phyloP scores from a whole-genome alignment of 768 basidiomycete species.

The Suillus lakei region DNA sequence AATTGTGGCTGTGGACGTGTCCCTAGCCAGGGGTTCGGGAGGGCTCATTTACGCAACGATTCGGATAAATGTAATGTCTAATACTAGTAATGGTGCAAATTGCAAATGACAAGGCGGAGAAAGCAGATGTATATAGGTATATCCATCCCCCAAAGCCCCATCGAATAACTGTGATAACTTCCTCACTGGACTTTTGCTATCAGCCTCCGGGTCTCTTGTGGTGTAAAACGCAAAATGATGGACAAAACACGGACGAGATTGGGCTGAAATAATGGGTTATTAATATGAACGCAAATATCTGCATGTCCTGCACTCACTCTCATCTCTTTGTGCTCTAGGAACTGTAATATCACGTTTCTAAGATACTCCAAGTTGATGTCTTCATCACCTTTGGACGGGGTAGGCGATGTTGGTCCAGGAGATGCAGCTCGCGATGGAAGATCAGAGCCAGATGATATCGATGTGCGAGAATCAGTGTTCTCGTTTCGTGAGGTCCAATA shows the following conservation, averaged over 20 bases:
- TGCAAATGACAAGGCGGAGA: neutral
- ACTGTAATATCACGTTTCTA: slow-evolving; percentile 94
- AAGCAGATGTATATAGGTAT: neutral
- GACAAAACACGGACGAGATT: slow-evolving; percentile 91
- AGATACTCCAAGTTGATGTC: slow-evolving; percentile 96
- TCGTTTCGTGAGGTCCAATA: slow-evolving; percentile 74
- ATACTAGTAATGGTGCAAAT: neutral
- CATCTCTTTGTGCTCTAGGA: slow-evolving; percentile 99
- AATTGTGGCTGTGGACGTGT: too few species aligned
- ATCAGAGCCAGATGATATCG: slow-evolving; percentile 49
- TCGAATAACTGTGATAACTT: neutral
- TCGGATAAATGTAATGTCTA: neutral
- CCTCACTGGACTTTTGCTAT: slow-evolving; percentile 76
- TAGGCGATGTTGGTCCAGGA: slow-evolving; percentile 39
- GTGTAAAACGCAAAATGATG: slow-evolving; percentile 92
- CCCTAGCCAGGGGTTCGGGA: neutral
- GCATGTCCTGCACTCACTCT: slow-evolving; percentile 59
- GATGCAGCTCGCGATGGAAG: slow-evolving; percentile 40
- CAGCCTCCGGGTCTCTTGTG: slow-evolving; percentile 89
- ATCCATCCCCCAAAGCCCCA: neutral
- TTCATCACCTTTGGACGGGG: slow-evolving; percentile 64
- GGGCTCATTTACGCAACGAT: neutral
- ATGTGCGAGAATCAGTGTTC: slow-evolving; percentile 37
- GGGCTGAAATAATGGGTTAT: slow-evolving; percentile 52
- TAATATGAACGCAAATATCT: neutral